Evolutionary conservation across 805 yeast genomes (phyloP), one percentile per base, ranked within the genome.

Genomic region (Blastobotrys attinorum): DNA sequence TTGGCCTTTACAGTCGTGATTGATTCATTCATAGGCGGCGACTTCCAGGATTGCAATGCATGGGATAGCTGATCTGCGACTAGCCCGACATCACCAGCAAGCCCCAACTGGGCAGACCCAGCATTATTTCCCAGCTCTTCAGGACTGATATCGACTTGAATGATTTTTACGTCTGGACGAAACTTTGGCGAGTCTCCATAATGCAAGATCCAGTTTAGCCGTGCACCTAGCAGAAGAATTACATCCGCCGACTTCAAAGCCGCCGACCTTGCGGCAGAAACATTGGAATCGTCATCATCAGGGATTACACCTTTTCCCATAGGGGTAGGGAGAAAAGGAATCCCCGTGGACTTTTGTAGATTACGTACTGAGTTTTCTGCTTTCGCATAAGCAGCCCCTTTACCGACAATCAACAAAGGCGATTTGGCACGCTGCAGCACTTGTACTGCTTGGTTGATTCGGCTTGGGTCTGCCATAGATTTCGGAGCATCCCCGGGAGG

Each of bases 251-350:
- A 50, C 47, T 64, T 66, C 51, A 81, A 63, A 0, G 76, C 84
- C n/a, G 66, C 62, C 0, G 85, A 76, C 45, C 88, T 65, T 3
- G 83, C 84, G 2, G 84, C 76, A 0, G 83, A 73, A 11, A 77
- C 69, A 50, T 81, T 81, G 25, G 68, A 55, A 0, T 52, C 54
- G 32, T 62, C 58, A 2, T 59, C 50, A 54, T 81, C 89, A 2
- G 75, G 64, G 1, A 81, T 61, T 0, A 81, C 75, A 7, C 89
- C 89, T 58, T 81, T 81, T 0, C 83, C 89, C 89, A 81, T 81
- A 2, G 89, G 87, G 0, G 88, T 81, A 7, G 88, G 85, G 39
- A 81, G 54, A 51, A 81, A 81, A 1, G 82, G 76, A 1, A 81
- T 40, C 7, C 63, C 53, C 41, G 76, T 72, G 1, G 42, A 31